Conservation (phyloP, 2,329 filamentous ascomycete genomes). For the Botrytis fabae region DNA sequence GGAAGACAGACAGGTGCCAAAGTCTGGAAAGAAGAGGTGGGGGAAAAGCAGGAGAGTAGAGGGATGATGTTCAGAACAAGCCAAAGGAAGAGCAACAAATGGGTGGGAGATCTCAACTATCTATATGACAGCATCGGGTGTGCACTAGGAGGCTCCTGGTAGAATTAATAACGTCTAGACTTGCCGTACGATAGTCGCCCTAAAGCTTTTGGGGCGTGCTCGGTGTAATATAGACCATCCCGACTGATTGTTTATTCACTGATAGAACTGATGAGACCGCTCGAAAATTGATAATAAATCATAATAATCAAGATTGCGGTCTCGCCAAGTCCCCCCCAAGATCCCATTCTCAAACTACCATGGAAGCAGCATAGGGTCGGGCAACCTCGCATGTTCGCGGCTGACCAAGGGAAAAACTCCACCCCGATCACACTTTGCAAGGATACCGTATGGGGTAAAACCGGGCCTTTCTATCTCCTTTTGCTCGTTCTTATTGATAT, state of each 20-base stretch:
- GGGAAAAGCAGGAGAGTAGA: neutral
- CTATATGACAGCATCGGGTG: neutral
- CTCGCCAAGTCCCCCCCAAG: neutral
- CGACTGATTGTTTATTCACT: neutral
- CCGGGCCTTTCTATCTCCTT: neutral
- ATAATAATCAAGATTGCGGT: slow-evolving; percentile 4
- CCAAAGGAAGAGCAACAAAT: neutral
- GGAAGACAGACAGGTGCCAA: neutral
- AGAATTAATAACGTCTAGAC: neutral
- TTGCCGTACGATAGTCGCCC: neutral
- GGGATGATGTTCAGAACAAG: neutral
- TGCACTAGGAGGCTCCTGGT: neutral
- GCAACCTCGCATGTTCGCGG: neutral
- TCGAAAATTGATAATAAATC: neutral
- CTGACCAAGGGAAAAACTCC: neutral
- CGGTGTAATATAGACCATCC: neutral
- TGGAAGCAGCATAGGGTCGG: neutral
- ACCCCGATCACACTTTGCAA: neutral
- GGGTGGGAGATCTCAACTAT: neutral
- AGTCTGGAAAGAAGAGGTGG: neutral
- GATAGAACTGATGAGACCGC: neutral
- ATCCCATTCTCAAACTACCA: neutral
- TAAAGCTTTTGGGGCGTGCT: neutral
- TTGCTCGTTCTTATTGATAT: neutral
- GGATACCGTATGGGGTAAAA: slow-evolving; percentile 6